Conservation (phyloP, 192 early-diverging fungal genomes). For the Linnemannia schmuckeri region DNA sequence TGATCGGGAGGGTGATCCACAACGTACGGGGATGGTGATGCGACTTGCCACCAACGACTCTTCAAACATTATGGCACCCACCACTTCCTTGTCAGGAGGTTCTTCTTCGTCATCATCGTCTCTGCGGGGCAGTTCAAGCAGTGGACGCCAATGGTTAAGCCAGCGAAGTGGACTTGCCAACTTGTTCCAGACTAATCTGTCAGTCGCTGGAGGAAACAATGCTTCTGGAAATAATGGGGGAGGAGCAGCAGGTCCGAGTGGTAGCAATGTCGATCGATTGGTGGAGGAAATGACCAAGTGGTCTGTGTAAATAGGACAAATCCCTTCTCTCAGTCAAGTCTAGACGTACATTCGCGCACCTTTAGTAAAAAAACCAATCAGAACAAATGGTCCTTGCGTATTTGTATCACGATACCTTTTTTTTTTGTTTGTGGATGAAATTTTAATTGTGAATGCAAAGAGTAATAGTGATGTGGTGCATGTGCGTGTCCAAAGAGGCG, state of each 20-base stretch:
- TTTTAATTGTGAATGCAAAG: slow-evolving; percentile 1
- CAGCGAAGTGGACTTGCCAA: slow-evolving; percentile 41
- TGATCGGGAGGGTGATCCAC: slow-evolving; percentile 13
- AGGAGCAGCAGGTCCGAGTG: neutral
- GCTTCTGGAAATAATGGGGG: neutral
- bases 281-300: slow-evolving; percentile 58
- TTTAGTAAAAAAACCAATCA: neutral
- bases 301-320: slow-evolving; percentile 29
- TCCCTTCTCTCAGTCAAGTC: neutral
- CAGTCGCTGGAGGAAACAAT: neutral
- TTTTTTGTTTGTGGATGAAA: neutral
- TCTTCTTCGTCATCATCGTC: slow-evolving; percentile 6
- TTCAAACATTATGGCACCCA: neutral
- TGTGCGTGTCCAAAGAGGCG: too few species aligned
- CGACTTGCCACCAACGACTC: slow-evolving; percentile 8
- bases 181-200: slow-evolving; percentile 15
- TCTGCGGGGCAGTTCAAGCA: neutral
- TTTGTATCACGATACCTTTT: neutral
- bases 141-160: slow-evolving; percentile 23
- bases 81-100: neutral
- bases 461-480: neutral
- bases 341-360: neutral
- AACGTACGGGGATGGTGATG: neutral
- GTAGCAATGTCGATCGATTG: slow-evolving; percentile 36
- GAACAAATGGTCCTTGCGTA: neutral